Evolutionary conservation across 495 filamentous ascomycete genomes (phyloP), one percentile per base, ranked within the genome.

Genomic region (Xylaria scruposa): DNA sequence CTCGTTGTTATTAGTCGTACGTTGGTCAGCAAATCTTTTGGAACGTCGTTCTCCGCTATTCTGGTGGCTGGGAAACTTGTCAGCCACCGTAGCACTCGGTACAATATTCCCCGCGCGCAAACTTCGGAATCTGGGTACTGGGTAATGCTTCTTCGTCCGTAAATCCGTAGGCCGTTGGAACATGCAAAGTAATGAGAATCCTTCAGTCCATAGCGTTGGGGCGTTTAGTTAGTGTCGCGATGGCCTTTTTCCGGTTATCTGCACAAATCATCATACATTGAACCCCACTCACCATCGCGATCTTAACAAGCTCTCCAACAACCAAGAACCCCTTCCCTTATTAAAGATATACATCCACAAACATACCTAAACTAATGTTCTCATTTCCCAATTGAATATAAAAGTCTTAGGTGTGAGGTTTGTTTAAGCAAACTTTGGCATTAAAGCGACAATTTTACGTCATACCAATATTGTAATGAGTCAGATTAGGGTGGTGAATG

Each of bases 41-140:
- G 44, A 58, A 64, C 33, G 19, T 64, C 58, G 46, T 53, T 53
- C 46, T 47, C 63, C 63, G 63, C 63, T 19, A 36, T 38, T 61
- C 15, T 33, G 68, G 68, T 70, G 68, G 68, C 68, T 70, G 68
- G 68, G 68, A 70, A 42, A 36, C 68, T 19, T 56, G 62, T 58
- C 68, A 70, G 68, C 68, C 68, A 70, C 68, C 47, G 51, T 64
- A 63, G 33, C 47, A 46, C 58, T 44, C 44, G 54, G 58, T 13
- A 33, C 38, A 9, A n/a, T 6, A 42, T 53, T 38, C 40, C 38
- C 60, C 21, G 60, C 60, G n/a, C 21, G 31, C 6, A 60, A 21
- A 8, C 33, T 38, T 60, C 58, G 24, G 31, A 60, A 40, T 40
- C 53, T 31, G 29, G 36, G 65, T 31, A 19, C 49, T 56, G 7